Base-by-base conservation (phyloP, 2,329 filamentous ascomycete genomes). In the Epichloe festucae region DNA sequence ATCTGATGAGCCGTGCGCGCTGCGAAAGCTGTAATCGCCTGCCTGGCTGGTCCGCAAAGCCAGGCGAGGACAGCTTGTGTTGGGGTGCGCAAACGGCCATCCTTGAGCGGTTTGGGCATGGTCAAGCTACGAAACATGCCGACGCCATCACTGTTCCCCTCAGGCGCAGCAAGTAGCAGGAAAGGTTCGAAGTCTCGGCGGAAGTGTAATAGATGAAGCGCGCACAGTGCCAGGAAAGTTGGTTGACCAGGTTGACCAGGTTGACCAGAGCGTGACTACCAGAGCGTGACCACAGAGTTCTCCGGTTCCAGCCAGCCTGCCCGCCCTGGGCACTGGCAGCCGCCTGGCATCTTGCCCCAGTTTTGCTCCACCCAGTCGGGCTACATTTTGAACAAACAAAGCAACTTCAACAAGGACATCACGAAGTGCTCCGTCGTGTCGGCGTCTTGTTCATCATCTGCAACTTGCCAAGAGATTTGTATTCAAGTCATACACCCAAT, bases 31-130 rank as follows among this genome's bases (percentile, higher is more conserved):
- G 65, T 60, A 3, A 63, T 66, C 44, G 67, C 61, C 23, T 63
- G 67, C 43, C 67, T 63, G 48, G 72, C 71, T 10, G 65, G 69
- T n/a, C 70, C 68, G 38, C 64, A 61, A 51, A 65, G 64, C 64
- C 74, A 77, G n/a, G 60, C 50, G 10, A 52, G 34, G 23, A 49
- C 40, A 23, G 39, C 39, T 14, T 34, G 50, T 5, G 40, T 36
- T 7, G 34, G 27, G 10, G 23, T 48, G 53, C 45, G 53, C 43
- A 47, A 19, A 47, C 46, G 50, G 21, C 46, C 53, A 19, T 49
- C 46, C 47, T 52, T 52, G 10, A 35, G 17, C 31, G 51, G 46
- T 48, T 48, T 52, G 48, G 39, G 21, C 50, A 50, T 48, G 48
- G 43, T 50, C 52, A 54, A 45, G 34, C 35, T 17, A 23, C 47